These are phyloP conservation scores for Oidiodendron maius DNA, from an alignment of 495 filamentous ascomycete genomes.

Conservation along the genomic window DNA sequence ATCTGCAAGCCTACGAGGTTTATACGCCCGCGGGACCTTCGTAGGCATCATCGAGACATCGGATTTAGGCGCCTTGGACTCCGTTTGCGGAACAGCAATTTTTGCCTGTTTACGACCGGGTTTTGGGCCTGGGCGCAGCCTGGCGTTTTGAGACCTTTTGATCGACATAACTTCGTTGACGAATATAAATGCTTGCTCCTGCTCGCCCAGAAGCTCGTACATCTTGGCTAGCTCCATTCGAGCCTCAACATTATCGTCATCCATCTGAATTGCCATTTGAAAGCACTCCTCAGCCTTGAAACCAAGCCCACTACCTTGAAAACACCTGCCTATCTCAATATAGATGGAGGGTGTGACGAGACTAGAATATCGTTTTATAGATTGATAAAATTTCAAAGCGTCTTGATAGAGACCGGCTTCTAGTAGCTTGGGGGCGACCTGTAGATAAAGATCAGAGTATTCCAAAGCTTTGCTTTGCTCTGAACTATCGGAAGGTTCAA, in stretches of 20 bases:
- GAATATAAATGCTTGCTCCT: slow-evolving; percentile 65
- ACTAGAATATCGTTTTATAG: slow-evolving; percentile 51
- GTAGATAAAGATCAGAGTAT: slow-evolving; percentile 71
- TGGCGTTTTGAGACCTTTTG: slow-evolving; percentile 31
- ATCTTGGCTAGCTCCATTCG: slow-evolving; percentile 72
- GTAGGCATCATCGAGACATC: not conserved
- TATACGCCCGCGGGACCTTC: slow-evolving; percentile 9
- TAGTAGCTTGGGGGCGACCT: slow-evolving; percentile 63
- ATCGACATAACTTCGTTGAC: slow-evolving; percentile 67
- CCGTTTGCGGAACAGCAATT: not conserved
- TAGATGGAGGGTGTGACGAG: slow-evolving; percentile 56
- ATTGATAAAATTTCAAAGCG: slow-evolving; percentile 69
- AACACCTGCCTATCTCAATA: slow-evolving; percentile 70
- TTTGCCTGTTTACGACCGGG: slow-evolving; percentile 24
- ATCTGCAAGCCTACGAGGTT: slow-evolving; percentile 1
- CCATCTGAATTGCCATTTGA: slow-evolving; percentile 60
- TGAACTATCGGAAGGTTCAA: slow-evolving; percentile 51
- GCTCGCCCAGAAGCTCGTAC: slow-evolving; percentile 64
- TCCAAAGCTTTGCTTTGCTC: slow-evolving; percentile 46
- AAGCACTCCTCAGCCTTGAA: slow-evolving; percentile 71
- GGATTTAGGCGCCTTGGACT: not conserved
- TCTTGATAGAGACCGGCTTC: slow-evolving; percentile 47
- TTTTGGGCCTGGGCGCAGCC: slow-evolving; percentile 23
- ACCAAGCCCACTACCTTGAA: slow-evolving; percentile 51
- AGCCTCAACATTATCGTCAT: slow-evolving; percentile 62